These are phyloP conservation scores for Fusarium pseudograminearum DNA, from an alignment of 2,329 filamentous ascomycete genomes.

Conservation along the genomic window DNA sequence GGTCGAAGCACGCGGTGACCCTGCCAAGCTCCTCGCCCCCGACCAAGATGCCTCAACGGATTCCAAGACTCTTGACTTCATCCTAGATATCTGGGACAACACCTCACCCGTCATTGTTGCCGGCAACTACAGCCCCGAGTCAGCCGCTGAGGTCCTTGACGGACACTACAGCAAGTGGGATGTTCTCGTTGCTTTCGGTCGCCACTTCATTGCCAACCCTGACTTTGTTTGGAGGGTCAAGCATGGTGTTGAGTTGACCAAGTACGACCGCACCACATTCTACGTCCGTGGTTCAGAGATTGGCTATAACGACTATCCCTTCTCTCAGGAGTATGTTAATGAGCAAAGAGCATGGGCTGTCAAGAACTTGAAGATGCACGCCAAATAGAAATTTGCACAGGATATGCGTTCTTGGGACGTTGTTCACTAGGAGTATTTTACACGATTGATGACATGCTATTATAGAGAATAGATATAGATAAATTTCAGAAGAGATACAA, in stretches of 20 bases:
- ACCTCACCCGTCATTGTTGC: constrained; percentile 48
- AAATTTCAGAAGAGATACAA: background rate
- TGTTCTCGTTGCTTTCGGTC: constrained; percentile 49
- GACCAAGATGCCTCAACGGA: constrained; percentile 51
- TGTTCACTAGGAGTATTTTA: fast-evolving
- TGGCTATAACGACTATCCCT: constrained; percentile 42
- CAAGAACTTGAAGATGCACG: constrained; percentile 2
- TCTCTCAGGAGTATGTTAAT: constrained; percentile 25
- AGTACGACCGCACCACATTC: constrained; percentile 47
- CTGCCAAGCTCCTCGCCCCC: constrained; percentile 22
- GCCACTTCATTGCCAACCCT: constrained; percentile 48
- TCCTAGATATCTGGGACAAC: constrained; percentile 49
- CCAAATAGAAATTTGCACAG: background rate
- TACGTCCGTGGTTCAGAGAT: constrained; percentile 37
- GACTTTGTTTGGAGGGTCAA: constrained; percentile 48
- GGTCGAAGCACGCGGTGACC: constrained; percentile 46
- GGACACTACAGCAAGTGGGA: constrained; percentile 47
- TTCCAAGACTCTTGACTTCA: constrained; percentile 47
- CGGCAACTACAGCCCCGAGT: constrained; percentile 41
- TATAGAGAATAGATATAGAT: background rate
- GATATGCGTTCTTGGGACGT: too few species aligned
- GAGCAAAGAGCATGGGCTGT: constrained; percentile 23
- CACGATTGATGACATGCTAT: background rate
- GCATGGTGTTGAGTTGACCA: constrained; percentile 39
- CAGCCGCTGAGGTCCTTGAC: constrained; percentile 39